Base-by-base conservation (phyloP, 179 eudicot genomes). In the Sideroxylon spinosum region DNA sequence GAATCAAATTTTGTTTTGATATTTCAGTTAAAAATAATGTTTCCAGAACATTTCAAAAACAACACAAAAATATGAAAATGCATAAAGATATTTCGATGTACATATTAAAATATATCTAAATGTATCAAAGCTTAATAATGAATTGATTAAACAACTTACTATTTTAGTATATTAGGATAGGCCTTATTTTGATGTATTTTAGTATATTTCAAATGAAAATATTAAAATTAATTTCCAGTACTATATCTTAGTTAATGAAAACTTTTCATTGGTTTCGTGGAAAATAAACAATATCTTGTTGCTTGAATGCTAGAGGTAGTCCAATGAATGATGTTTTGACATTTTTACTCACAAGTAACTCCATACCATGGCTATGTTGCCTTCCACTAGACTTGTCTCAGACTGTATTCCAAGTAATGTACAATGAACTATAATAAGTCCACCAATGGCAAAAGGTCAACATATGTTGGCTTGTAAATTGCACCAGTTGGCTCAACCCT, bases 41-140 rank as follows among this genome's bases (percentile, higher is more conserved):
- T 29, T 29, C 3, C 2, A 3, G 37, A 29, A 29, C 1, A 29
- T 29, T 29, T 63, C 28, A 68, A 22, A 55, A 25, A 49, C 59
- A 25, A 49, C 59, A 29, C 61, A 59, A 55, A 76, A 50, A 23
- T 74, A 61, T 78, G 75, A 62, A 53, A 29, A 29, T 29, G 37
- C 37, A 29, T 29, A 29, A 29, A 29, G 37, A 29, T 29, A 29
- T 29, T 29, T 29, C 3, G 37, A 29, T 29, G 37, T 29, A 29
- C 37, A 29, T 29, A 29, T 29, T 29, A 29, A 29, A 29, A 29
- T 29, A 29, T 3, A 29, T 29, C 37, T 29, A 29, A 29, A 29
- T 29, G 37, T 29, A 29, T 29, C 37, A 29, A 29, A 29, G 37
- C 37, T 29, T 29, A 29, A 29, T 29, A 29, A 29, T 29, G 1